These are phyloP conservation scores for Avena eriantha DNA, from an alignment of 176 grass and related monocot genomes.

Conservation along the genomic window DNA sequence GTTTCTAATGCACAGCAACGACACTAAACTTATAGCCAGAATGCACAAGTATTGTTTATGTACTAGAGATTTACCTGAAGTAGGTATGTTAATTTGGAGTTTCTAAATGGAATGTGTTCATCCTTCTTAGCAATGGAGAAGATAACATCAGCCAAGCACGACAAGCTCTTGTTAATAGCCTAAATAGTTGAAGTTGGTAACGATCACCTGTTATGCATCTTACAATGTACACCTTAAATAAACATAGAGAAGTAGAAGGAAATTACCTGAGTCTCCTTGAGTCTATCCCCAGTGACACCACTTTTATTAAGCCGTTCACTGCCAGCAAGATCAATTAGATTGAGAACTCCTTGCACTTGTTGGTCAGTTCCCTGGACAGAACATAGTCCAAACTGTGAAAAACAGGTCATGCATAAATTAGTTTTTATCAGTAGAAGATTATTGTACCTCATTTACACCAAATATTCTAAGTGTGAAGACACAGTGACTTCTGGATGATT, in stretches of 20 bases:
- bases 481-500: conserved; percentile 94
- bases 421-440: neutral
- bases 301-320: conserved; percentile 93
- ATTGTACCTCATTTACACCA: conserved; percentile 80
- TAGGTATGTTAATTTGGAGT: conserved; percentile 92
- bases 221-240: neutral
- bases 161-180: conserved; percentile 96
- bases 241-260: neutral
- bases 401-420: neutral
- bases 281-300: conserved; percentile 80
- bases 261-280: conserved; percentile 90
- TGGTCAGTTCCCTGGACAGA: conserved; percentile 77
- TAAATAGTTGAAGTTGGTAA: conserved; percentile 25
- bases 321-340: conserved; percentile 94
- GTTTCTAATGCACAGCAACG: neutral
- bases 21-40: neutral
- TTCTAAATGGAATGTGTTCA: conserved; percentile 88
- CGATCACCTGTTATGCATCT: neutral
- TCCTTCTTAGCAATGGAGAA: conserved; percentile 97
- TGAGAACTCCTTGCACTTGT: conserved; percentile 90
- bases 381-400: neutral
- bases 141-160: conserved; percentile 88
- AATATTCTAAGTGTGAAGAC: conserved; percentile 87
- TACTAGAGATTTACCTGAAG: conserved; percentile 67
- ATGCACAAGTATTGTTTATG: neutral